Evolutionary conservation across 2,329 filamentous ascomycete genomes (phyloP).

Genomic region (Rugonectria rugulosa): DNA sequence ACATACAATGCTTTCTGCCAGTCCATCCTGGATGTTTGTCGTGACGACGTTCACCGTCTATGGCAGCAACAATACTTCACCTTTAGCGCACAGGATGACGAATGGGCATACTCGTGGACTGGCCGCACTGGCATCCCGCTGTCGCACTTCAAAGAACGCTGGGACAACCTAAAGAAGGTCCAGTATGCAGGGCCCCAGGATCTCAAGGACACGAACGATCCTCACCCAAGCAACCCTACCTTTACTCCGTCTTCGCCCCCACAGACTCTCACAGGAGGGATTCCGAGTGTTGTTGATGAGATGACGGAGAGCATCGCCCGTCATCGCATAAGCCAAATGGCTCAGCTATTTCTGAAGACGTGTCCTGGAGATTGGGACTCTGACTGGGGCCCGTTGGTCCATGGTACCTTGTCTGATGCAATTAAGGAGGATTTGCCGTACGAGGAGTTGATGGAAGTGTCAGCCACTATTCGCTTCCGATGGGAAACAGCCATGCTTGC

Average conservation of each 20-base stretch:
- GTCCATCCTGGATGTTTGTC: neutral
- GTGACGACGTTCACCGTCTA: neutral
- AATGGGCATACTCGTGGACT: conserved; percentile 2
- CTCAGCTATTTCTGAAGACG: conserved; percentile 2
- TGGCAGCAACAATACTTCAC: neutral
- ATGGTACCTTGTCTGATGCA: neutral
- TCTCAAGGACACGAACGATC: neutral
- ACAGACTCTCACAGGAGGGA: neutral
- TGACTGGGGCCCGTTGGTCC: neutral
- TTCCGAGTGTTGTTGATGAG: conserved; percentile 5
- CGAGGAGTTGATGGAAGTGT: neutral
- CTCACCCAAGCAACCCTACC: neutral
- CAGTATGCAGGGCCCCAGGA: neutral
- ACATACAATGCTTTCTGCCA: conserved; percentile 18
- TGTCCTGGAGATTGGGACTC: neutral
- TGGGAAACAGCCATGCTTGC: neutral
- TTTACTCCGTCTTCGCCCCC: neutral
- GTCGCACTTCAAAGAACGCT: neutral
- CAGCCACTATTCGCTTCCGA: neutral
- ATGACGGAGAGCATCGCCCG: conserved; percentile 5
- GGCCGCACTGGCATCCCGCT: conserved; percentile 2
- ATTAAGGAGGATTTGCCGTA: neutral
- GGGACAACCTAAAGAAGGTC: neutral
- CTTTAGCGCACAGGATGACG: conserved; percentile 5
- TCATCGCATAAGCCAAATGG: neutral